phyloP scores from a whole-genome alignment of 805 yeast species.

The Scheffersomyces amazonensis region DNA sequence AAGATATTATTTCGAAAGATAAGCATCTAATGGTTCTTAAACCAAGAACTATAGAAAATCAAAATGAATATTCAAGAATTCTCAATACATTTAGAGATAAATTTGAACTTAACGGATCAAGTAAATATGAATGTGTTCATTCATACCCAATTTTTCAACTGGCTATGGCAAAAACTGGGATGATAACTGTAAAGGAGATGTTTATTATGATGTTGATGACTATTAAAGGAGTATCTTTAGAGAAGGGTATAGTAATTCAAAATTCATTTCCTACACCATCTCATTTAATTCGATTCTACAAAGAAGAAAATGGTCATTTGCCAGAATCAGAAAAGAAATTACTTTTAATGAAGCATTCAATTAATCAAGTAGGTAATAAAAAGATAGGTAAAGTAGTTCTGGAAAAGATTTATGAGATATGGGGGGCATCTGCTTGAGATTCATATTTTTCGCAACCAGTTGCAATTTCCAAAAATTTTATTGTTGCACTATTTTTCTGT shows the following conservation, averaged over 20 bases:
- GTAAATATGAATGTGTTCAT: slow-evolving; percentile 36
- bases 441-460: too few species aligned
- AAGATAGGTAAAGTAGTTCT: slow-evolving; percentile 52
- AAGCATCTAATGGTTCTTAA: slow-evolving; percentile 45
- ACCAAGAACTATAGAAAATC: slow-evolving; percentile 49
- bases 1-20: slow-evolving; percentile 22
- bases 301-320: slow-evolving; percentile 13
- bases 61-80: slow-evolving; percentile 44
- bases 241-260: slow-evolving; percentile 81
- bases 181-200: slow-evolving; percentile 72
- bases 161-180: slow-evolving; percentile 64
- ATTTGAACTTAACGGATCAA: slow-evolving; percentile 27
- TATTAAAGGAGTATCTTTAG: slow-evolving; percentile 76
- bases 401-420: slow-evolving; percentile 49
- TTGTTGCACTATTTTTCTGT: too few species aligned
- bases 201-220: slow-evolving; percentile 77
- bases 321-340: slow-evolving; percentile 25
- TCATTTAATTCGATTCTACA: slow-evolving; percentile 50
- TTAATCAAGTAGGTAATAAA: slow-evolving; percentile 47
- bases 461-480: neutral
- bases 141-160: slow-evolving; percentile 49
- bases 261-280: slow-evolving; percentile 67
- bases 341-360: slow-evolving; percentile 27
- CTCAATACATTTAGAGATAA: slow-evolving; percentile 42
- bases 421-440: slow-evolving; percentile 50